Percentiles rank a stretch among this genome's conserved stretches.
These are phyloP conservation scores for Alnus rubra DNA, from an alignment of 306 rosid species.

Conservation along the genomic window DNA sequence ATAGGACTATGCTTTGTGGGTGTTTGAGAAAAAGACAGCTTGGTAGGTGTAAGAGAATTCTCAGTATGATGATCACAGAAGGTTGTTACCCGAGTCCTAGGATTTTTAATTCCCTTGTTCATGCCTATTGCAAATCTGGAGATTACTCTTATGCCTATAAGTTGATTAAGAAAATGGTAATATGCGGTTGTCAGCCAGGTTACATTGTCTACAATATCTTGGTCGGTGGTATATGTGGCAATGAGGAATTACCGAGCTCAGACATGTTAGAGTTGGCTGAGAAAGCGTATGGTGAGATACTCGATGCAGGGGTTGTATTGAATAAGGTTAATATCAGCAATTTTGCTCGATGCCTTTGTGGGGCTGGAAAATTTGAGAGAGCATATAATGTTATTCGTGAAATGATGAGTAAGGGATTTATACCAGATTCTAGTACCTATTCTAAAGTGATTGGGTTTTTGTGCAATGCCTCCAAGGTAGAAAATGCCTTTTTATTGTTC, in stretches of 20 bases:
- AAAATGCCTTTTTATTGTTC: conserved; percentile 68
- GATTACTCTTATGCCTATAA: conserved; percentile 76
- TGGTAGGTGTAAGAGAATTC: conserved; percentile 84
- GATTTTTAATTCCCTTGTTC: conserved; percentile 75
- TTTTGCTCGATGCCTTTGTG: conserved; percentile 72
- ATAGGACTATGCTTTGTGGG: conserved; percentile 66
- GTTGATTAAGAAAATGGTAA: conserved; percentile 65
- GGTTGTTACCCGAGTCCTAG: conserved; percentile 78
- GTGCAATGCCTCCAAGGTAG: conserved; percentile 71
- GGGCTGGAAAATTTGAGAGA: conserved; percentile 68
- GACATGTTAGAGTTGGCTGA: conserved; percentile 66
- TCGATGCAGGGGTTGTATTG: conserved; percentile 59
- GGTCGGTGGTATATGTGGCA: conserved; percentile 67
- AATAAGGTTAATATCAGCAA: conserved; percentile 77
- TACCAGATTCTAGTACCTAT: conserved; percentile 77
- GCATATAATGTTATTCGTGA: conserved; percentile 66
- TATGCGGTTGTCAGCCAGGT: conserved; percentile 67
- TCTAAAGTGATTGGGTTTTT: conserved; percentile 80
- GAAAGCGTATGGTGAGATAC: conserved; percentile 78
- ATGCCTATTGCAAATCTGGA: conserved; percentile 63
- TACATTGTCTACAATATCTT: conserved; percentile 73
- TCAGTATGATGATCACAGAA: conserved; percentile 77
- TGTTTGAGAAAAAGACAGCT: conserved; percentile 69
- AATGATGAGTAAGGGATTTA: conserved; percentile 80
- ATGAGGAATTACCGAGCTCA: conserved; percentile 49